Conservation (phyloP, 129 eudicot genomes). For the Kitagawia praeruptora region DNA sequence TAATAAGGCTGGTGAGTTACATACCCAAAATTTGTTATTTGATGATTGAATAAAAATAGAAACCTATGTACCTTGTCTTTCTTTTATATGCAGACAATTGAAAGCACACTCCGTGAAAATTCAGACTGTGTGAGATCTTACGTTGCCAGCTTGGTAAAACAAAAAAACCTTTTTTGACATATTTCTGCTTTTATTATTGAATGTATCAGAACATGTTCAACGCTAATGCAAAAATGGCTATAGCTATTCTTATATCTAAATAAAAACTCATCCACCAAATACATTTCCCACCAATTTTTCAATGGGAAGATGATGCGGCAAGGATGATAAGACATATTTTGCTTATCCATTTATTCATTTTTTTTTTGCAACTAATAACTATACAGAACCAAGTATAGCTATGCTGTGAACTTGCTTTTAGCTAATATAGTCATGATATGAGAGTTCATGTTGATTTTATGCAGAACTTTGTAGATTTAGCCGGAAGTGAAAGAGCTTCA, state of each 20-base stretch:
- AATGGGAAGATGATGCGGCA: no score
- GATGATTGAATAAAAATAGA: background rate
- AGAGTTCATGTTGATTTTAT: constrained; percentile 7
- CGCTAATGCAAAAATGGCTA: no score
- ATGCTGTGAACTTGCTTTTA: background rate
- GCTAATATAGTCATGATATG: background rate
- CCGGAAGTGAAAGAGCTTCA: constrained; percentile 95
- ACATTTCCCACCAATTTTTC: no score
- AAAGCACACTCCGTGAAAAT: constrained; percentile 86
- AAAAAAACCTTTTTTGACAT: background rate
- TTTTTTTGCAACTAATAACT: no score
- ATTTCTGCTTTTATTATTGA: background rate
- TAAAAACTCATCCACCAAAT: no score
- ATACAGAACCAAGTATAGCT: background rate
- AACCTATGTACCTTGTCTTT: constrained; percentile 5
- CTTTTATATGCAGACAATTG: constrained; percentile 67
- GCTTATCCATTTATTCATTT: background rate
- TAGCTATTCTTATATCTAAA: background rate
- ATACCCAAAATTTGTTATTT: background rate
- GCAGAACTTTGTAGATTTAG: constrained; percentile 95
- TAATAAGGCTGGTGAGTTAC: constrained; percentile 78
- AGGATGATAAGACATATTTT: background rate
- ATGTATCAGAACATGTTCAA: background rate
- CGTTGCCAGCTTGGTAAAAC: constrained; percentile 80
- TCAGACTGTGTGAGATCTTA: constrained; percentile 86